Evolutionary conservation across 805 yeast genomes (phyloP), one percentile per base, ranked within the genome.

Genomic region (Cyberlindnera nakhonratchasimensis): DNA sequence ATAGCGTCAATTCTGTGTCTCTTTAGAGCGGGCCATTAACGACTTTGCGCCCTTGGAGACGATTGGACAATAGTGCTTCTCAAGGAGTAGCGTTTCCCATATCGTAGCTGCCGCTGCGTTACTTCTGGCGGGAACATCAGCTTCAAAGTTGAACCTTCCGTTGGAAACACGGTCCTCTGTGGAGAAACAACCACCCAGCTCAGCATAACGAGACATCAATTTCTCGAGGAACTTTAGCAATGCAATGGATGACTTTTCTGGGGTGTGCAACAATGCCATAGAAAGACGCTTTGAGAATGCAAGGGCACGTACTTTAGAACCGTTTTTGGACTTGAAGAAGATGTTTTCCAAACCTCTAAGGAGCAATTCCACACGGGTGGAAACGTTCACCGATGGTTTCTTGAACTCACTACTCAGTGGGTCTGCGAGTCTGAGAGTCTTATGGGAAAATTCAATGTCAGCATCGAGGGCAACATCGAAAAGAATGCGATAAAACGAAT

Each of bases 101-200:
- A 91, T 65, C 0, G 89, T 83, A 2, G 97, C 95, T 14, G 91
- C 93, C 32, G 83, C 91, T 2, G 95, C 76, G 57, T 93, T 90
- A 52, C 86, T 70, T 59, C 91, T 78, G 51, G 83, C 86, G 10
- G 86, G 78, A 34, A 77, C 80, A 40, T 75, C 76, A 11, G 74
- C 74, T 37, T 80, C 88, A 51, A 82, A 70, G 21, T 79, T 76
- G 57, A 83, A 84, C 12, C 72, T 70, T 36, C 96, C 98, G 45
- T 91, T 89, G 29, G 80, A 79, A 30, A 93, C 76, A 51, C 93
- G 74, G 58, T 93, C 99, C 36, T 89, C 96, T 2, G 96, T 86
- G 18, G 87, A 79, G 66, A 83, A 88, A 38, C 91, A 66, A 1
- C 95, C 86, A 39, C 79, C 74, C 34, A 88, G 65, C 39, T 81